Evolutionary conservation across 1,284 basidiomycete species (phyloP).

Genomic region (Takashimella koratensis): DNA sequence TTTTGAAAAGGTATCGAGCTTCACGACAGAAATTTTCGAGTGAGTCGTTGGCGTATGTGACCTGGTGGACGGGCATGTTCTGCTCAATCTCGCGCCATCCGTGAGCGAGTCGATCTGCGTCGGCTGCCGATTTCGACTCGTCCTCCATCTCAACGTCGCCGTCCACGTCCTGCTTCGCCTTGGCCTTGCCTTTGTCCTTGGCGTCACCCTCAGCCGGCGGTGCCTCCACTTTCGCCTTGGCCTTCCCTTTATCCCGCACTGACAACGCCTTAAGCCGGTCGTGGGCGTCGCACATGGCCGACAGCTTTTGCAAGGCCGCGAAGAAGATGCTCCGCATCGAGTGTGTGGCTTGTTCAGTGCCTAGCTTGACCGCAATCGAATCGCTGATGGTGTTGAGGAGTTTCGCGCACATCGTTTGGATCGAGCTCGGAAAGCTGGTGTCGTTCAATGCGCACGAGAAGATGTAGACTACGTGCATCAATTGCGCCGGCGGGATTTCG

Average conservation of each 20-base stretch:
- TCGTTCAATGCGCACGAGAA: conserved; percentile 91
- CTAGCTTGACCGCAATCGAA: conserved; percentile 70
- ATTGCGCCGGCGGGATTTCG: conserved; percentile 75
- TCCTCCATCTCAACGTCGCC: conserved; percentile 39
- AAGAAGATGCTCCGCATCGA: conserved; percentile 75
- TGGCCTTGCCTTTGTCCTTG: conserved; percentile 15
- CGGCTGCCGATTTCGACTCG: conserved; percentile 35
- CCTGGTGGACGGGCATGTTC: conserved; percentile 68
- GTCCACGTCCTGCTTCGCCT: conserved; percentile 23
- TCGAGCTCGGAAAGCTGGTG: conserved; percentile 70
- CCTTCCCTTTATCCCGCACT: conserved; percentile 41
- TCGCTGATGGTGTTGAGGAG: conserved; percentile 89
- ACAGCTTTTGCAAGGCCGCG: conserved; percentile 80
- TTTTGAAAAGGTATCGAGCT: conserved; percentile 79
- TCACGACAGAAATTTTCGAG: conserved; percentile 70
- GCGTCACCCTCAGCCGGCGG: not conserved
- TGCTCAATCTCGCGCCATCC: conserved; percentile 65
- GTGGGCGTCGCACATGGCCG: conserved; percentile 69
- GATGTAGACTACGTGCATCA: conserved; percentile 75
- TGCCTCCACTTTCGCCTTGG: conserved; percentile 39
- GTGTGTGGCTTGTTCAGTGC: conserved; percentile 62
- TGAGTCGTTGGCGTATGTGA: conserved; percentile 69
- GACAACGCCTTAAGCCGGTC: conserved; percentile 45
- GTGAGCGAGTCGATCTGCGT: conserved; percentile 33
- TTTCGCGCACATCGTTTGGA: conserved; percentile 91